Evolutionary conservation across 108 stramenopile species (phyloP), one percentile per base, ranked within the genome.

Genomic region (Parietichytrium sp.): DNA sequence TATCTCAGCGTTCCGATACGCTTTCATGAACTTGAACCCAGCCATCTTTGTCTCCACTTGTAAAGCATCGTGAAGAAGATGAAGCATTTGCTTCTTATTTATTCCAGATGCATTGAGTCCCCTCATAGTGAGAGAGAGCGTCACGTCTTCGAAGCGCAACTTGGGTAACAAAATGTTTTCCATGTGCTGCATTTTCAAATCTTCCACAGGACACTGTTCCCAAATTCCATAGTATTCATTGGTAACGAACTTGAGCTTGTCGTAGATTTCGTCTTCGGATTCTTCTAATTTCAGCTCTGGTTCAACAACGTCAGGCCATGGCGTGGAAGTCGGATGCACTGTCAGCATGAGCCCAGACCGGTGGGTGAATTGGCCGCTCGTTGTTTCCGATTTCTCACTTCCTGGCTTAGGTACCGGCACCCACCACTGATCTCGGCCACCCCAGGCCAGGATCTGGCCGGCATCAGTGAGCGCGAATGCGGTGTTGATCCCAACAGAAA

Each of bases 381-480:
- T 29, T 13, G 33, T 80, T 53, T 90, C 87, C 84, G 55, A 88
- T 55, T 84, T 47, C 49, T 82, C 82, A 53, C 88, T 87, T 49
- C 29, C 83, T 54, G 26, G 87, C 49, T 48, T 85, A 79, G 1
- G 15, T 45, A 72, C 61, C 42, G 18, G 20, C 51, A 89, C 85
- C 90, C 89, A 89, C 88, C 89, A 89, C 79, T 89, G 86, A 18
- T 80, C 50, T 4, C 84, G 79, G 2, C 91, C 91, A 3, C 91
- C 91, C 89, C 90, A 92, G 8, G 83, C 51, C 31, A 84, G 87
- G 45, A 89, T 72, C 48, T 91, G 90, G 23, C 89, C 85, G 8
- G 78, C 80, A 52, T 91, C 91, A 4, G 90, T 87, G 30, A 89
- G 54, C 8, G 91, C 91, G 29, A 92, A 83, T 20, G 89, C 87